Conservation (phyloP, 768 basidiomycete species). For the Suillus brevipes region DNA sequence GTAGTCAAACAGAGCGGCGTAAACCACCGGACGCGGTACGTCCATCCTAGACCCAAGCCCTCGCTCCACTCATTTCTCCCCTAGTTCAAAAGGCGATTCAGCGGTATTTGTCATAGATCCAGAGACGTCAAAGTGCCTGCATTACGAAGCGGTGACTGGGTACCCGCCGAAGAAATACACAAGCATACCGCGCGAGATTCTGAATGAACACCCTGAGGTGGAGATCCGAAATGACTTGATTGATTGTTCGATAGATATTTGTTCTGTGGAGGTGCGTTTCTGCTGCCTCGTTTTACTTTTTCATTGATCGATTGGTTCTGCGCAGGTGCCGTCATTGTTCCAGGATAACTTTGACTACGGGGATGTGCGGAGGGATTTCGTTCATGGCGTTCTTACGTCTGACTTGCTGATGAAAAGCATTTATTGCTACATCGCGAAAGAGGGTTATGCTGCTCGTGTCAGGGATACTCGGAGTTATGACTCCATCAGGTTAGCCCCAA, state of each 20-base stretch:
- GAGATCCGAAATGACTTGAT: conserved; percentile 88
- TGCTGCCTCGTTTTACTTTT: background rate
- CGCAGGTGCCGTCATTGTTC: conserved; percentile 89
- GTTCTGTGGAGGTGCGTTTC: conserved; percentile 78
- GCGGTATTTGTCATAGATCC: conserved; percentile 79
- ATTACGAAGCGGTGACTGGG: conserved; percentile 77
- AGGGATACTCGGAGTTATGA: conserved; percentile 92
- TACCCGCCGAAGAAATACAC: conserved; percentile 64
- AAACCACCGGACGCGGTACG: conserved; percentile 72
- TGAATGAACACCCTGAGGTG: conserved; percentile 72
- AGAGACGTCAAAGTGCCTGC: conserved; percentile 75
- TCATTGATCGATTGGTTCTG: conserved; percentile 8
- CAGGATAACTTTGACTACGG: conserved; percentile 99
- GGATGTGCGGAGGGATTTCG: conserved; percentile 89
- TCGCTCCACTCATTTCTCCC: background rate
- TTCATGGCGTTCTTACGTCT: conserved; percentile 91
- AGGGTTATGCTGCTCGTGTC: conserved; percentile 91
- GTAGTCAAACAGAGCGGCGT: conserved; percentile 81
- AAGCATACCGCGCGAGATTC: conserved; percentile 75
- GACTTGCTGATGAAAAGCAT: conserved; percentile 95
- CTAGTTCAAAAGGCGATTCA: conserved; percentile 70
- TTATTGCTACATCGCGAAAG: conserved; percentile 83
- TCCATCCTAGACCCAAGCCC: conserved; percentile 5
- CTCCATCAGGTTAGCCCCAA: conserved; percentile 66
- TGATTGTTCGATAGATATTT: conserved; percentile 89